These are phyloP conservation scores for Lanmaoa rubissima DNA, from an alignment of 768 basidiomycete genomes.

Conservation along the genomic window DNA sequence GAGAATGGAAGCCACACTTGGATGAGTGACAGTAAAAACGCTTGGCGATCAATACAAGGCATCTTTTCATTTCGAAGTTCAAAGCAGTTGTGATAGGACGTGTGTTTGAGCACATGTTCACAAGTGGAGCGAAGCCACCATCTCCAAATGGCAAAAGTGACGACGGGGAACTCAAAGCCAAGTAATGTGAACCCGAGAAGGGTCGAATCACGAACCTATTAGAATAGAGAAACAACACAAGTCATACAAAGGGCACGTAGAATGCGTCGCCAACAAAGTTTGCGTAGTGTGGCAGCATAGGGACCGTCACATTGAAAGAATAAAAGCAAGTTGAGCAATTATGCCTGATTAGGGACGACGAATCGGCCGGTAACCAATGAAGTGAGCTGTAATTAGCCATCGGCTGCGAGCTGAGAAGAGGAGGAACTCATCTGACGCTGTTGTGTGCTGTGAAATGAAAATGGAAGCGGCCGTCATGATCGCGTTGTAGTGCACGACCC, in stretches of 20 bases:
- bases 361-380: constrained; percentile 6
- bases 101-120: constrained; percentile 21
- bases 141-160: constrained; percentile 17
- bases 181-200: constrained; percentile 2
- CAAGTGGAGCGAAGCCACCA: constrained; percentile 8
- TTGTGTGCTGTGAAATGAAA: constrained; percentile 16
- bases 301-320: neutral
- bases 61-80: constrained; percentile 21
- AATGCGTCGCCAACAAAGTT: neutral
- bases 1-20: constrained; percentile 24
- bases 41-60: constrained; percentile 25
- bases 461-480: constrained; percentile 18
- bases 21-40: constrained; percentile 9
- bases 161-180: constrained; percentile 23
- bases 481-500: constrained; percentile 11
- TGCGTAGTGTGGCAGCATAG: neutral
- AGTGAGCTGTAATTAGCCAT: constrained; percentile 7
- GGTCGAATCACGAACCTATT: constrained; percentile 1
- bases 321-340: neutral
- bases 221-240: neutral
- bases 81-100: constrained; percentile 12
- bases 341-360: constrained; percentile 5
- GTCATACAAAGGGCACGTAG: neutral
- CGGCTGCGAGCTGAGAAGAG: constrained; percentile 17
- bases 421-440: constrained; percentile 4